These are phyloP conservation scores for Ustilago vetiveriae DNA, from an alignment of 1,284 basidiomycete genomes.

Conservation along the genomic window DNA sequence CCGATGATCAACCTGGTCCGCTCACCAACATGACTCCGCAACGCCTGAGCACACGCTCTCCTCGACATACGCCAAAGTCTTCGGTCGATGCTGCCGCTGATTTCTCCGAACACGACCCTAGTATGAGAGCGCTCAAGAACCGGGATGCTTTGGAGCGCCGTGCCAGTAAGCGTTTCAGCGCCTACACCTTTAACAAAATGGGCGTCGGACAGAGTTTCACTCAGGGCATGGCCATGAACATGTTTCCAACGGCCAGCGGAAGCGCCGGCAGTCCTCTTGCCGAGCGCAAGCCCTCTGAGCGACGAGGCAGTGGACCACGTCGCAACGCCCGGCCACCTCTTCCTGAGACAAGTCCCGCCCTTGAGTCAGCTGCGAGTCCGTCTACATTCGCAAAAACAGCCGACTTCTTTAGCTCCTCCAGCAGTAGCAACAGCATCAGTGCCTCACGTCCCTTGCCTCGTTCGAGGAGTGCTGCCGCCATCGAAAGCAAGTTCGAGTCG, in stretches of 20 bases:
- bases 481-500: slow-evolving; percentile 38
- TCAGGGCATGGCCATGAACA: slow-evolving; percentile 42
- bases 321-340: slow-evolving; percentile 33
- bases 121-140: slow-evolving; percentile 86
- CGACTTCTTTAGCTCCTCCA: slow-evolving; percentile 40
- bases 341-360: slow-evolving; percentile 29
- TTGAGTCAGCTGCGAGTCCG: slow-evolving; percentile 28
- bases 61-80: slow-evolving; percentile 35
- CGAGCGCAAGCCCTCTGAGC: slow-evolving; percentile 31
- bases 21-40: slow-evolving; percentile 28
- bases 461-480: slow-evolving; percentile 19
- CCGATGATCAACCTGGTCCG: slow-evolving; percentile 19
- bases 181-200: slow-evolving; percentile 95
- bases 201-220: slow-evolving; percentile 69
- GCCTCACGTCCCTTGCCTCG: slow-evolving; percentile 18
- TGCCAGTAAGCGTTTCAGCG: slow-evolving; percentile 94
- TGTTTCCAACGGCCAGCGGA: slow-evolving; percentile 22
- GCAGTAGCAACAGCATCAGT: slow-evolving; percentile 22
- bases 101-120: slow-evolving; percentile 78
- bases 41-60: slow-evolving; percentile 27
- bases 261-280: slow-evolving; percentile 38
- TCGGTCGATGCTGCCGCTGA: slow-evolving; percentile 36
- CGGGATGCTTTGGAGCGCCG: slow-evolving; percentile 87
- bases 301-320: slow-evolving; percentile 36
- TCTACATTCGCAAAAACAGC: slow-evolving; percentile 13